Percentiles rank a stretch among this genome's conserved stretches.
These are phyloP conservation scores for Blastobotrys raffinosifermentans DNA, from an alignment of 1,139 yeast species.

Conservation along the genomic window DNA sequence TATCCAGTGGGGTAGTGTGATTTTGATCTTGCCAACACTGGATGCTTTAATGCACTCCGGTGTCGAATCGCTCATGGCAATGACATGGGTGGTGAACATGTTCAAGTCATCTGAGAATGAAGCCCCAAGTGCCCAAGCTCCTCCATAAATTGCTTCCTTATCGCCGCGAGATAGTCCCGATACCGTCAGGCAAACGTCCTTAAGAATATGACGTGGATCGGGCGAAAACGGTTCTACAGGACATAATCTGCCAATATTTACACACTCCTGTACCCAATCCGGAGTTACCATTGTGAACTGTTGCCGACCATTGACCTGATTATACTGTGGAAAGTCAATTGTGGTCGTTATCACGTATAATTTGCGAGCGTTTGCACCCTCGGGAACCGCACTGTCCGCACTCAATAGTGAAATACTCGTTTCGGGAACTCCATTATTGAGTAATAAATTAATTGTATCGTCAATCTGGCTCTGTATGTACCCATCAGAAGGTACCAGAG, in stretches of 20 bases:
- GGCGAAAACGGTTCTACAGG: slow-evolving; percentile 54
- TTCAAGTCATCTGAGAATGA: slow-evolving; percentile 58
- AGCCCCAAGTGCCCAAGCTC: slow-evolving; percentile 72
- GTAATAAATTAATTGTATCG: background rate
- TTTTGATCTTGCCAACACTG: slow-evolving; percentile 40
- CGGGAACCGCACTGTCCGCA: background rate
- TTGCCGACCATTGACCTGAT: background rate
- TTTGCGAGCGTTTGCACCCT: background rate
- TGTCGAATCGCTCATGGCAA: slow-evolving; percentile 41
- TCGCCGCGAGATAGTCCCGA: slow-evolving; percentile 57
- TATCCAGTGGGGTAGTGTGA: slow-evolving; percentile 68
- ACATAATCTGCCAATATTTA: slow-evolving; percentile 39
- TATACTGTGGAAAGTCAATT: background rate
- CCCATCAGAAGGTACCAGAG: background rate
- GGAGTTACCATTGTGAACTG: slow-evolving; percentile 58
- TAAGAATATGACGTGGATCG: slow-evolving; percentile 59
- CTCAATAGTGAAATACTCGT: background rate
- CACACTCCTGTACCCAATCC: slow-evolving; percentile 56
- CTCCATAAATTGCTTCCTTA: slow-evolving; percentile 59
- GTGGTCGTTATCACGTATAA: slow-evolving; percentile 1
- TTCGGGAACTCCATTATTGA: background rate
- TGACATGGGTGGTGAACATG: slow-evolving; percentile 69
- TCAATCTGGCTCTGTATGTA: background rate
- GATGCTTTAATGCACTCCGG: slow-evolving; percentile 23
- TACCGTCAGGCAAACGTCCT: slow-evolving; percentile 55